Base-by-base conservation (phyloP, 1,139 yeast genomes). In the Hanseniaspora uvarum region DNA sequence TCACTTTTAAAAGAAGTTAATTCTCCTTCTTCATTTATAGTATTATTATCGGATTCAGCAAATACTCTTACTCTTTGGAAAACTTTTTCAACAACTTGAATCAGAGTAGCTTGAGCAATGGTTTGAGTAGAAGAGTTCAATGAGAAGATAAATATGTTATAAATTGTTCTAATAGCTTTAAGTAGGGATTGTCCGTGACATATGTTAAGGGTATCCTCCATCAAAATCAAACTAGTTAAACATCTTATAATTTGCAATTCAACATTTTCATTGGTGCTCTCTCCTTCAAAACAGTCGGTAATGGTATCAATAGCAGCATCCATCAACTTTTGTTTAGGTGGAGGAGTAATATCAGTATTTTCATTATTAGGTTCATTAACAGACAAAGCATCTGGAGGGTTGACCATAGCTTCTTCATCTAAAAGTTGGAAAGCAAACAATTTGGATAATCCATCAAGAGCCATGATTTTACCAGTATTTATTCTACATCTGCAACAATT, bases 171-270 rank as follows among this genome's bases (percentile, higher is more conserved):
- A 38, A 94, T 83, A 0, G 97, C 97, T 63, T 85, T 86, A 59
- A 94, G 73, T 53, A 94, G 72, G 0, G 94, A 79, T 5, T 92
- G 86, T 6, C 97, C 97, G 64, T 94, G 98, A 50, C 92, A 87
- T 23, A 94, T 84, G 69, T 87, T 77, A 21, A 55, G 57, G 4
- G 64, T 55, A 46, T 83, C 79, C 56, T 81, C 87, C 58, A 81
- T 83, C 45, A 89, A 72, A 18, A 89, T 84, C 56, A 95, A 89
- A 58, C 92, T 88, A 69, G 92, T 83, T 55, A 94, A 74, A 0
- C 96, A 96, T 63, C 95, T 80, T 34, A 89, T 85, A 18, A 92
- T 92, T 68, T 94, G 98, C 54, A 92, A 70, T 70, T 94, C 98
- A 41, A 94, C 81, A 58, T 78, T 82, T 16, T 86, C 82, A 64